A percentile compares a stretch with the other conserved stretches of the same genome.
phyloP scores from a whole-genome alignment of 331 rosid species.

The Stylosanthes scabra region DNA sequence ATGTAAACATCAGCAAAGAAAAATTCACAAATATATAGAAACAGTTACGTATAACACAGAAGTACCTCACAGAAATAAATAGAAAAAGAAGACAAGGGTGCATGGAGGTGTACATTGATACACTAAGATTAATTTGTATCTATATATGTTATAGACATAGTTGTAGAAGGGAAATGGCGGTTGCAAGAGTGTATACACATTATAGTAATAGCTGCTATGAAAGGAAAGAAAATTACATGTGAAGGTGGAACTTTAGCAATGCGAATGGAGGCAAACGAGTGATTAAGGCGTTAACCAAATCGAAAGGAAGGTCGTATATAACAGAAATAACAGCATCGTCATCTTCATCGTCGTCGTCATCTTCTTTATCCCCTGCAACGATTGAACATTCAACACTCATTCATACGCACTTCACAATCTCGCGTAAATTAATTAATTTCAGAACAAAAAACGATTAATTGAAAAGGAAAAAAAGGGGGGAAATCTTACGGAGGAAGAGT shows the following conservation, averaged over 20 bases:
- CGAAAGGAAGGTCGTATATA: conserved; percentile 53
- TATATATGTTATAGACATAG: too few species aligned
- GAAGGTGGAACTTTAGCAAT: conserved; percentile 53
- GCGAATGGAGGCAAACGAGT: conserved; percentile 58
- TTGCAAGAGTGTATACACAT: too few species aligned
- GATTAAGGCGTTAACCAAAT: conserved; percentile 59
- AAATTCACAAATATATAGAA: too few species aligned
- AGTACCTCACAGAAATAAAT: too few species aligned
- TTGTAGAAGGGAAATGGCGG: too few species aligned
- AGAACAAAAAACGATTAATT: too few species aligned
- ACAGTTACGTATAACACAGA: too few species aligned
- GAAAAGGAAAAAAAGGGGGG: too few species aligned
- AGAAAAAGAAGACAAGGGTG: too few species aligned
- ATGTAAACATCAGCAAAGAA: too few species aligned
- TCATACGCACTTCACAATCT: neutral
- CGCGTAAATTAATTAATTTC: neutral
- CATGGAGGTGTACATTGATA: too few species aligned
- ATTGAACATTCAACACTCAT: conserved; percentile 4
- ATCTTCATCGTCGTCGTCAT: neutral
- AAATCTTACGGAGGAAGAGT: conserved; percentile 52
- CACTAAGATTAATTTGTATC: too few species aligned
- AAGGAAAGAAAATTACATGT: conserved; percentile 47
- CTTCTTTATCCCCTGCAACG: conserved; percentile 45
- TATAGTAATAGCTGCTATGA: neutral
- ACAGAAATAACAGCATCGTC: conserved; percentile 44